Base-by-base conservation (phyloP, 2,329 filamentous ascomycete species). In the Kalmusia sp. region DNA sequence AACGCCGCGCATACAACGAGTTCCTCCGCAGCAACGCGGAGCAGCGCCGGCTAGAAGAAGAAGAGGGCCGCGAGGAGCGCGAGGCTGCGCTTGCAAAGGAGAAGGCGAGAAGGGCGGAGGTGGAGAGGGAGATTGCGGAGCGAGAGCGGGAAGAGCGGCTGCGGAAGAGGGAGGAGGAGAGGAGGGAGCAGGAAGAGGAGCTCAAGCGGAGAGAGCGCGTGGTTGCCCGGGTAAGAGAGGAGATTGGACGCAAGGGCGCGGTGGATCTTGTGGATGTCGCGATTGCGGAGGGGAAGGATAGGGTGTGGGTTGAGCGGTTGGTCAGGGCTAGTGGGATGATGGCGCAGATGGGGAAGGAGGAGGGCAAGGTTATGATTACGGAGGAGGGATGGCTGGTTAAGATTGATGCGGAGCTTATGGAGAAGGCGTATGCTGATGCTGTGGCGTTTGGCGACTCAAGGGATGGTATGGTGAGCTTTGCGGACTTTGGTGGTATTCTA, bases 21-120 rank as follows among this genome's bases (percentile, higher is more conserved):
- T 82, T 82, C 59, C 69, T 77, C 55, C 71, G 79, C 2, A 73
- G 76, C 12, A 78, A 81, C 67, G 79, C 77, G 4, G 79, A 81
- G 37, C 70, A 76, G 17, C 75, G 79, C 17, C 71, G 78, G 0
- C 68, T 75, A 1, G 65, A 65, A 9, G 79, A 80, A 7, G 76
- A 74, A 0, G 76, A 74, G 38, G 75, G 73, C 4, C 73, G 73
- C 0, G 76, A 75, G 17, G 79, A 80, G 60, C 73, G 80, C 1
- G 78, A 81, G 47, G 77, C 75, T 4, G 69, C 68, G 9, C 59
- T 77, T 3, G 71, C 69, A 2, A 69, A 71, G 1, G 78, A 79
- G 61, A 72, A 73, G 43, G 71, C 73, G 49, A 65, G 76, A 41
- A 67, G 80, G 2, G 72, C 70, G 21, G 72, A 72, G 1, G 71